phyloP scores from a whole-genome alignment of 345 rosid species.

The Toxicodendron radicans region DNA sequence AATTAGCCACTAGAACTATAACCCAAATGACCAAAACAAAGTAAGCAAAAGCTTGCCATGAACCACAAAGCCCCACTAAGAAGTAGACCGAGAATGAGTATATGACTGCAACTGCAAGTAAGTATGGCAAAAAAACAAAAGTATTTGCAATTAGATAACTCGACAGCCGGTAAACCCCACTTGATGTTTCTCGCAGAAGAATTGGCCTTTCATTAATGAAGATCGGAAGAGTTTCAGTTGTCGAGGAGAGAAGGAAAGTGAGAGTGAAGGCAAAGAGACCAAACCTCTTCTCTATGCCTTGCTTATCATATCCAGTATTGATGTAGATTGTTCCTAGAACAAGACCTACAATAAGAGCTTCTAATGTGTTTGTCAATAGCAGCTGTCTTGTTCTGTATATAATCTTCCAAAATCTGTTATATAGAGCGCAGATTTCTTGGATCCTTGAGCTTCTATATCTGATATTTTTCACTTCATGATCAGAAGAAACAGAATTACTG shows the following conservation, averaged over 20 bases:
- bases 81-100: conserved; percentile 77
- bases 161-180: conserved; percentile 82
- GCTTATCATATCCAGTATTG: conserved; percentile 64
- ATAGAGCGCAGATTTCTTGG: conserved; percentile 56
- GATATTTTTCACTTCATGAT: conserved; percentile 10
- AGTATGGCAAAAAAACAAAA: conserved; percentile 81
- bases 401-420: conserved; percentile 71
- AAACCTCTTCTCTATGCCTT: conserved; percentile 76
- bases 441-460: conserved; percentile 59
- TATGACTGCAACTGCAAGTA: conserved; percentile 58
- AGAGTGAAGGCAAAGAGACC: conserved; percentile 94
- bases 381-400: conserved; percentile 87
- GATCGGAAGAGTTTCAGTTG: conserved; percentile 91
- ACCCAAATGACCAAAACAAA: conserved; percentile 82
- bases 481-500: neutral
- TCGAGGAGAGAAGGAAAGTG: conserved; percentile 89
- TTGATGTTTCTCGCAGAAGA: conserved; percentile 71
- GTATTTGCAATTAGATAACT: conserved; percentile 83
- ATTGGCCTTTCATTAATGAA: conserved; percentile 90
- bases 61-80: conserved; percentile 76
- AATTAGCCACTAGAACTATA: conserved; percentile 79
- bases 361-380: conserved; percentile 71
- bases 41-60: conserved; percentile 78
- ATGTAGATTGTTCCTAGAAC: conserved; percentile 87
- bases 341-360: conserved; percentile 87